A percentile compares a stretch with the other conserved stretches of the same genome.
phyloP scores from a whole-genome alignment of 495 filamentous ascomycete genomes.

The Annulohypoxylon maeteangense region DNA sequence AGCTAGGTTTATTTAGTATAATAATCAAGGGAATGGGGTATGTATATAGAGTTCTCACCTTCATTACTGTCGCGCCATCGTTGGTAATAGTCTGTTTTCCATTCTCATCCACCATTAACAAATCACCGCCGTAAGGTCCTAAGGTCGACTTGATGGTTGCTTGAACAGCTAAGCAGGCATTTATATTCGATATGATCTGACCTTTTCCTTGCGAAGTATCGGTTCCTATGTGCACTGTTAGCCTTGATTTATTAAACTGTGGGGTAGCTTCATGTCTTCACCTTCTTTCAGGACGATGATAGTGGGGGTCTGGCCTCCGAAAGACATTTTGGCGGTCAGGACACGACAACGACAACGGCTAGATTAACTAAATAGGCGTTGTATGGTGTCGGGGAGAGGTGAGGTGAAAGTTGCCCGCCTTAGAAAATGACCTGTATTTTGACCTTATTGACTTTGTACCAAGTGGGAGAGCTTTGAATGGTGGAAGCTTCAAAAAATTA shows the following conservation, averaged over 20 bases:
- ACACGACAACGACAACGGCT: not conserved
- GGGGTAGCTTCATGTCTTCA: conserved; percentile 60
- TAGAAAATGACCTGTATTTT: conserved; percentile 9
- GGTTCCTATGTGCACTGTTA: conserved; percentile 71
- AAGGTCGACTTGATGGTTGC: conserved; percentile 93
- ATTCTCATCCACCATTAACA: conserved; percentile 94
- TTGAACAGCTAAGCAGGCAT: conserved; percentile 97
- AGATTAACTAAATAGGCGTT: not conserved
- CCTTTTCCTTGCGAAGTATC: conserved; percentile 97
- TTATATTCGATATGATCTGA: conserved; percentile 98
- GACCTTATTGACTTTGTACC: conserved; percentile 19
- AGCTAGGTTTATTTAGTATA: conserved; percentile 64
- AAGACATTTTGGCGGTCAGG: conserved; percentile 74
- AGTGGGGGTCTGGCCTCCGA: conserved; percentile 97
- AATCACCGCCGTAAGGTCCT: conserved; percentile 96
- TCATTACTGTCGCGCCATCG: conserved; percentile 99
- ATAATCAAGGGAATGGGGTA: not conserved
- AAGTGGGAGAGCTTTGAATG: conserved; percentile 24
- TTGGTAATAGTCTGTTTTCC: conserved; percentile 98
- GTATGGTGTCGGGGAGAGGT: not conserved
- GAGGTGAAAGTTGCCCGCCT: conserved; percentile 8
- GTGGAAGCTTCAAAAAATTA: conserved; percentile 41
- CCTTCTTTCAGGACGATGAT: conserved; percentile 99
- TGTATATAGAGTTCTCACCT: conserved; percentile 65
- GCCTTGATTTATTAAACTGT: conserved; percentile 19